Evolutionary conservation across 495 filamentous ascomycete species (phyloP), one percentile per base, ranked within the genome.

Genomic region (Thermochaetoides thermophila): DNA sequence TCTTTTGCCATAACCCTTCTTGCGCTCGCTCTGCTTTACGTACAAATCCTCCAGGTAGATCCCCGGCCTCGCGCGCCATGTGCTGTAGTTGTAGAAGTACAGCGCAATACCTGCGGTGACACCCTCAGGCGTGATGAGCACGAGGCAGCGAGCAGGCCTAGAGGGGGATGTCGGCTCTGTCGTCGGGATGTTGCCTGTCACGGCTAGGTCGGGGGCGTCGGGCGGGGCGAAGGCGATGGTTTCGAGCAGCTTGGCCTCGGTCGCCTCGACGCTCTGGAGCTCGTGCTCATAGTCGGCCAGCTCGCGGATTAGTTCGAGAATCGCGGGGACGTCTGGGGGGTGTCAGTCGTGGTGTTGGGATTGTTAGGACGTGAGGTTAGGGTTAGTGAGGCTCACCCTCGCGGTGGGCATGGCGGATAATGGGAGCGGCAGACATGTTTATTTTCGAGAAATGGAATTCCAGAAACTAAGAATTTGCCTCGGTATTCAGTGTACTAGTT

Each of bases 11-110:
- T 87, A 92, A 3, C 87, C 86, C 19, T 71, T 63, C 14, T 75
- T 74, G 4, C 89, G 60, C 28, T 78, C 76, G 17, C 54, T 57
- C 15, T 74, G 69, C 46, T 75, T 61, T 19, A 97, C 83, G 46
- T 81, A 95, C 7, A 97, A 60, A 50, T 97, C 89, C 51, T 97
- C 89, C 9, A 97, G 76, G 48, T 89, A 94, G 43, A 97, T 84
- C 1, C 89, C 89, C 2, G 89, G 78, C 7, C 69, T 69, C 3
- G 77, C 73, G 23, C 77, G 73, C 89, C 89, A 96, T 4, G 89
- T 95, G 37, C 73, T 62, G 50, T 68, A 69, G 45, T 68, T 71
- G 45, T 70, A 69, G 34, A 69, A 73, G 42, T 72, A 75, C 33
- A 76, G 34, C 4, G 72, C 72, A 49, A 76, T 71, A 7, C 72